Evolutionary conservation across 2,329 filamentous ascomycete genomes (phyloP), one percentile per base, ranked within the genome.

Genomic region (Aplosporella prunicola): DNA sequence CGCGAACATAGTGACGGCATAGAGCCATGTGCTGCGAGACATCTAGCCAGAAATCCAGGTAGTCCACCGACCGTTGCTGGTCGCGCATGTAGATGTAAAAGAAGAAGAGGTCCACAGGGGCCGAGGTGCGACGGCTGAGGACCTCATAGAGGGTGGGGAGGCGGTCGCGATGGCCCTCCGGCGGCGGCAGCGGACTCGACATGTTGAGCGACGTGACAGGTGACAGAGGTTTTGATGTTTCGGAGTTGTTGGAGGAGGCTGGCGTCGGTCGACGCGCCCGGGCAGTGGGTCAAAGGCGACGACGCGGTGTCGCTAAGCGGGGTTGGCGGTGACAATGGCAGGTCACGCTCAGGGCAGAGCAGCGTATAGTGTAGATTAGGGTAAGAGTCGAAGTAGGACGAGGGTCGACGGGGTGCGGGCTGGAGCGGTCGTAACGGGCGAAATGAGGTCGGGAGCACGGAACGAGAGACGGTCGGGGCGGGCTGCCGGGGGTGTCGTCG

Each of bases 71-170:
- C 58, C 88, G 79, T 62, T 98, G 91, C 63, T 95, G 88, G 61
- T 98, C 93, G 53, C 91, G 78, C 91, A 98, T 98, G 65, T 94
- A 98, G 52, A 98, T 98, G 65, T 98, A 98, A 68, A 98, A 98
- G 2, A 88, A 95, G 62, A 94, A 98, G 9, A 98, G 71, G 56
- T 98, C 93, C 41, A 98, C 89, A 0, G 91, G 91, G 32, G 93
- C 85, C 14, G 93, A 72, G n/a, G 91, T 98, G 46, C 87, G 80
- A 48, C 93, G 79, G 57, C 86, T 94, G 43, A 98, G 69, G 39
- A 98, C 91, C 64, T 98, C 93, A 57, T 93, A 95, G 35, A 98
- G 76, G 1, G 87, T 95, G 31, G 91, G 91, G 42, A 98, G 75
- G 47, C 91, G 76, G 58, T 93, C 93, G 53, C 91, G 80, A 50